Percentiles rank a stretch among this genome's conserved stretches.
Conservation (phyloP, 2,329 filamentous ascomycete genomes). For the Pseudopithomyces maydicus region DNA sequence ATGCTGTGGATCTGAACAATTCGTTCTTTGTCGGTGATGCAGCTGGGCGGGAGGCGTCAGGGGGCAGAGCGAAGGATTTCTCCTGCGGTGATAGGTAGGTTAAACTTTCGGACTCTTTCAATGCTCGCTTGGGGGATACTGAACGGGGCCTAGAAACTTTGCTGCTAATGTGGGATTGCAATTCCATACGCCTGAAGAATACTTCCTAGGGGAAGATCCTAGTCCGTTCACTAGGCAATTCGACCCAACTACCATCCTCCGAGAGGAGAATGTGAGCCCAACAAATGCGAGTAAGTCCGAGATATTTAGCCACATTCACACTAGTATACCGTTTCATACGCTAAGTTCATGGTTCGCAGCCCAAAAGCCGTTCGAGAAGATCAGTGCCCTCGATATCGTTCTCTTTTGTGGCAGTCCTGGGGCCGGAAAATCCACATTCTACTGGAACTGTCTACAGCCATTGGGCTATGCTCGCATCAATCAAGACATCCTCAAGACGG, state of each 20-base stretch:
- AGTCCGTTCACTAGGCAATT: conserved; percentile 73
- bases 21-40: conserved; percentile 94
- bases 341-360: conserved; percentile 29
- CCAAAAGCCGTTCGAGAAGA: conserved; percentile 58
- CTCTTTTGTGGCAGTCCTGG: conserved; percentile 89
- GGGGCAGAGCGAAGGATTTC: conserved; percentile 58
- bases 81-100: conserved; percentile 63
- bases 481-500: conserved; percentile 83
- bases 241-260: conserved; percentile 60
- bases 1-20: conserved; percentile 67
- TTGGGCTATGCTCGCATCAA: conserved; percentile 85
- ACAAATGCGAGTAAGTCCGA: conserved; percentile 39
- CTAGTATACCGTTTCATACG: conserved; percentile 10
- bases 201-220: conserved; percentile 73
- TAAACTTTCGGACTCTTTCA: conserved; percentile 15
- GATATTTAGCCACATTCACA: conserved; percentile 21
- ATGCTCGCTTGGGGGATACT: conserved; percentile 11
- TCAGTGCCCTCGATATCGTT: conserved; percentile 73
- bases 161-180: conserved; percentile 80
- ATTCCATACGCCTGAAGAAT: conserved; percentile 90
- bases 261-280: conserved; percentile 27
- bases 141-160: conserved; percentile 62
- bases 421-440: conserved; percentile 91
- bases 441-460: conserved; percentile 76
- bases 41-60: conserved; percentile 55